Conservation (phyloP, 805 yeast species). For the Spathaspora sp. region DNA sequence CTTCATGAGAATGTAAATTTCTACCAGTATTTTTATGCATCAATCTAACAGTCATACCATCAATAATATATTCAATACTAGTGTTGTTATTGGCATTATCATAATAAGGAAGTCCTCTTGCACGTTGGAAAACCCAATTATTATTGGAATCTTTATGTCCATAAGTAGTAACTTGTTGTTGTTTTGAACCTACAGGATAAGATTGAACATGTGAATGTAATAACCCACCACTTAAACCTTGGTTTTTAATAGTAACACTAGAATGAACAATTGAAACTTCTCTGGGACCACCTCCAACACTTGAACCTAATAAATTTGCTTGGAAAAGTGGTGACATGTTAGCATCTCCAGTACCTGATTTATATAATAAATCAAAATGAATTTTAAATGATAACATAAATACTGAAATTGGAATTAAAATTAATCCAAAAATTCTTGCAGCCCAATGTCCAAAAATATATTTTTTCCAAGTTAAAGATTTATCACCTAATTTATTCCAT, state of each 20-base stretch:
- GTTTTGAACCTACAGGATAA: slow-evolving; percentile 45
- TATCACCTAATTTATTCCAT: slow-evolving; percentile 80
- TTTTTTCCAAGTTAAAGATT: slow-evolving; percentile 43
- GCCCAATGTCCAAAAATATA: slow-evolving; percentile 58
- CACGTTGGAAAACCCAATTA: slow-evolving; percentile 46
- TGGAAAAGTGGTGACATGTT: slow-evolving; percentile 79
- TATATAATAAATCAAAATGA: slow-evolving; percentile 70
- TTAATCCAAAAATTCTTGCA: slow-evolving; percentile 61
- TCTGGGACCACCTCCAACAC: slow-evolving; percentile 63
- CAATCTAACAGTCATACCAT: slow-evolving; percentile 62
- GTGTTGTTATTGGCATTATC: slow-evolving; percentile 29
- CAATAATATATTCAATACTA: slow-evolving; percentile 39
- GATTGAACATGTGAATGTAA: slow-evolving; percentile 46
- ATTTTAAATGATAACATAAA: slow-evolving; percentile 67
- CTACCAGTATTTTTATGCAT: slow-evolving; percentile 59
- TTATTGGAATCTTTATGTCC: slow-evolving; percentile 44
- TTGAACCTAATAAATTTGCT: slow-evolving; percentile 67
- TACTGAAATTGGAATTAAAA: slow-evolving; percentile 58
- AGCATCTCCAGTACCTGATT: slow-evolving; percentile 79
- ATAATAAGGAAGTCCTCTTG: slow-evolving; percentile 33
- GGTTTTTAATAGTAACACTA: slow-evolving; percentile 37
- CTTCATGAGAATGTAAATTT: slow-evolving; percentile 69
- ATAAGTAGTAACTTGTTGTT: slow-evolving; percentile 46
- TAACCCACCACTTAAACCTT: slow-evolving; percentile 43
- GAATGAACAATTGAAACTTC: slow-evolving; percentile 56